phyloP scores from a whole-genome alignment of 1,284 basidiomycete genomes.

The Veloboletus limbatus region DNA sequence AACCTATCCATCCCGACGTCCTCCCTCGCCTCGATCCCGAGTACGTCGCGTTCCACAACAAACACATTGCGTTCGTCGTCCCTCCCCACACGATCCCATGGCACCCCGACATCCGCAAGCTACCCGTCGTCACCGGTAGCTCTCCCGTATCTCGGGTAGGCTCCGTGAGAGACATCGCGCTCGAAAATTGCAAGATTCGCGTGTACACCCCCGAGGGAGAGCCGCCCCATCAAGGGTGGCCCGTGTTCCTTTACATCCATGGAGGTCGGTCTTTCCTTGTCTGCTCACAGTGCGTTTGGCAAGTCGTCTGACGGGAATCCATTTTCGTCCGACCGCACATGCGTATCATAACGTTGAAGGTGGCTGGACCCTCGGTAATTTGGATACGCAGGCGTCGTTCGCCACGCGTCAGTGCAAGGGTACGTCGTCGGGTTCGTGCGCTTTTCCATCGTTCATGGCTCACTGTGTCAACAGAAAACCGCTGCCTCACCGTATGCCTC shows the following conservation, averaged over 20 bases:
- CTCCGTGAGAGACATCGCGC: slow-evolving; percentile 44
- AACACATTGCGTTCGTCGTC: slow-evolving; percentile 35
- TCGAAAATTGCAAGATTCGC: slow-evolving; percentile 45
- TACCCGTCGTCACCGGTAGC: slow-evolving; percentile 53
- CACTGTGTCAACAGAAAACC: slow-evolving; percentile 18
- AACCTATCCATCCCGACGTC: slow-evolving; percentile 43
- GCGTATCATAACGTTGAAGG: too few species aligned
- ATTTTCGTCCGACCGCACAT: too few species aligned
- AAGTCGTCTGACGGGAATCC: too few species aligned
- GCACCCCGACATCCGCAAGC: slow-evolving; percentile 53
- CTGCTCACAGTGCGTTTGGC: too few species aligned
- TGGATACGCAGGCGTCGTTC: slow-evolving; percentile 57
- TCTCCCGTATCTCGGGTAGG: slow-evolving; percentile 49
- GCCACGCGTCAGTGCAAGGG: slow-evolving; percentile 36
- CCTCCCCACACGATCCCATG: slow-evolving; percentile 41
- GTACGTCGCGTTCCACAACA: slow-evolving; percentile 47
- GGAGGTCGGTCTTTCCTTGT: slow-evolving; percentile 36
- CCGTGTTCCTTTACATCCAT: slow-evolving; percentile 41
- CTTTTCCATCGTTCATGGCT: not conserved
- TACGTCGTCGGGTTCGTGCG: not conserved
- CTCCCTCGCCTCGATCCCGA: slow-evolving; percentile 46
- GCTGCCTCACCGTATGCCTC: slow-evolving; percentile 36
- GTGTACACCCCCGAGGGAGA: slow-evolving; percentile 47
- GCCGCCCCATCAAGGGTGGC: slow-evolving; percentile 42
- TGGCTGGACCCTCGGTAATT: slow-evolving; percentile 53